Percentiles rank a stretch among this genome's conserved stretches.
These are phyloP conservation scores for Skeletonema tropicum DNA, from an alignment of 108 stramenopile species.

Conservation along the genomic window DNA sequence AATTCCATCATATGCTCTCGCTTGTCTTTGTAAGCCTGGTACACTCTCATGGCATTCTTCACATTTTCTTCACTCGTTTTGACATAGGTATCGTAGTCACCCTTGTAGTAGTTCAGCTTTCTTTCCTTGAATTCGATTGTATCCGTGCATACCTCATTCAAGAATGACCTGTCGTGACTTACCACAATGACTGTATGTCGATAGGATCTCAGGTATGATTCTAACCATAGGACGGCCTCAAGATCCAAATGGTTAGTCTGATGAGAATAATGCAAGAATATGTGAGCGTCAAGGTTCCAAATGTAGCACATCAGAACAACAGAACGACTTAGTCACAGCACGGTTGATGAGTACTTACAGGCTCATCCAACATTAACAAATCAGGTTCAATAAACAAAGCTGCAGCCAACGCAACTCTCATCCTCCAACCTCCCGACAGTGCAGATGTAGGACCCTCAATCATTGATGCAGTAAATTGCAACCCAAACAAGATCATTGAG, in stretches of 20 bases:
- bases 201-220: constrained; percentile 83
- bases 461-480: constrained; percentile 94
- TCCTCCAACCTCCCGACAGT: constrained; percentile 96
- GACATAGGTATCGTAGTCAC: constrained; percentile 96
- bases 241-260: constrained; percentile 88
- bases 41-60: constrained; percentile 88
- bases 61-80: constrained; percentile 80
- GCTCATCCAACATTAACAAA: constrained; percentile 76
- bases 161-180: constrained; percentile 94
- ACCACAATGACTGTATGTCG: constrained; percentile 94
- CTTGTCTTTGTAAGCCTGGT: constrained; percentile 92
- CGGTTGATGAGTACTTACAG: constrained; percentile 11
- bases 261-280: constrained; percentile 19
- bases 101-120: constrained; percentile 92
- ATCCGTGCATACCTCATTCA: constrained; percentile 94
- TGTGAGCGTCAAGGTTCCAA: constrained; percentile 10
- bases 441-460: constrained; percentile 85
- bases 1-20: constrained; percentile 99
- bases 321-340: not conserved
- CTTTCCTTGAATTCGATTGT: constrained; percentile 87
- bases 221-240: constrained; percentile 96
- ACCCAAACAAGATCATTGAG: constrained; percentile 83
- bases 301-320: not conserved
- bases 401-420: constrained; percentile 97
- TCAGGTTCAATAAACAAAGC: constrained; percentile 92